A percentile compares a stretch with the other conserved stretches of the same genome.
Conservation (phyloP, 495 filamentous ascomycete genomes). For the Aspergillus ellipticus region DNA sequence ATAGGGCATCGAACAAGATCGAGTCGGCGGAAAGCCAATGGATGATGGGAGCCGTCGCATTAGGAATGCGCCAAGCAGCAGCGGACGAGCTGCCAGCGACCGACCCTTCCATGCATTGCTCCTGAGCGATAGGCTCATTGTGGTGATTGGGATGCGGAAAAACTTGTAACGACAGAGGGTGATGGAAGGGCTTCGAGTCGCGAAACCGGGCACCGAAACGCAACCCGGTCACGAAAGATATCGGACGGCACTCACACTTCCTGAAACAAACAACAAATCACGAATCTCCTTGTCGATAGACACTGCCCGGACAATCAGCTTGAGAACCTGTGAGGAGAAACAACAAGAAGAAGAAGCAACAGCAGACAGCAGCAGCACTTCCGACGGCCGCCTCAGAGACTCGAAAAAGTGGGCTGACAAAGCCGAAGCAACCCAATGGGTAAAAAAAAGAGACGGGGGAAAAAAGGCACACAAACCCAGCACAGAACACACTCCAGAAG, state of each 20-base stretch:
- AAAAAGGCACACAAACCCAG: slow-evolving; percentile 12
- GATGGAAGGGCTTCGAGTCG: not conserved
- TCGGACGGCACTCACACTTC: slow-evolving; percentile 30
- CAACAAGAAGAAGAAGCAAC: not conserved
- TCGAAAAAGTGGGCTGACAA: slow-evolving; percentile 26
- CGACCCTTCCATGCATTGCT: not conserved
- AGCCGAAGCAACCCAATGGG: slow-evolving; percentile 8
- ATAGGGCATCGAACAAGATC: not conserved
- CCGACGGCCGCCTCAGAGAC: slow-evolving; percentile 30
- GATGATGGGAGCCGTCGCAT: not conserved
- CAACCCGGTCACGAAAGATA: slow-evolving; percentile 7
- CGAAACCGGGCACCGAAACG: slow-evolving; percentile 6
- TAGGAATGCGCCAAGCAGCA: not conserved
- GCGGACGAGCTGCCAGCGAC: not conserved
- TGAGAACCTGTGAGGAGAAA: slow-evolving; percentile 34
- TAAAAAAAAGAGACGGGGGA: slow-evolving; percentile 7
- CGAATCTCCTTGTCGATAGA: slow-evolving; percentile 18
- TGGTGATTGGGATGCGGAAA: not conserved
- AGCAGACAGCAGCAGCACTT: slow-evolving; percentile 12
- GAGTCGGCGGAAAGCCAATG: not conserved
- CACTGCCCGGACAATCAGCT: slow-evolving; percentile 26
- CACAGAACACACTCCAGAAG: slow-evolving; percentile 9
- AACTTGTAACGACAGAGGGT: not conserved
- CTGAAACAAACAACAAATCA: slow-evolving; percentile 9
- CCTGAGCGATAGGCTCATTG: not conserved